Base-by-base conservation (phyloP, 345 rosid species). In the Syzygium aqueum region DNA sequence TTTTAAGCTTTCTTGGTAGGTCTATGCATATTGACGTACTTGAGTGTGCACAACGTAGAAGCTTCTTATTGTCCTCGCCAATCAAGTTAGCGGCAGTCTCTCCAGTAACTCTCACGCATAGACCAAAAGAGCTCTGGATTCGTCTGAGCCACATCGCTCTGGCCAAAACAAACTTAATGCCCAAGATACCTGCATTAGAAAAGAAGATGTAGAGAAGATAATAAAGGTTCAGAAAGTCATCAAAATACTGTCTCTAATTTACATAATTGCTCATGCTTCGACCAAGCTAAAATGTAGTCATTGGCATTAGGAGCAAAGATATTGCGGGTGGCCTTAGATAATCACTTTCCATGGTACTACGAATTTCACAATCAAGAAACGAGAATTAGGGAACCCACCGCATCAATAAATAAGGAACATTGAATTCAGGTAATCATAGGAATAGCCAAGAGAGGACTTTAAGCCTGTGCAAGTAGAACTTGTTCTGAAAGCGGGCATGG, bases 1-100 rank as follows among this genome's bases (percentile, higher is more conserved):
- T 92, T 73, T 87, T 90, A 23, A 87, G 91, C 88, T 89, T 92
- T 88, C 91, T 91, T 14, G 90, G 91, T 61, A 91, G 86, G 83
- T 89, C 90, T 23, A 84, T 51, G 77, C 59, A 53, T 88, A 85
- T 50, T 1, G 85, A 87, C 30, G 49, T 89, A 56, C 89, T 50
- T 28, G 90, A 88, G 88, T 87, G 89, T 46, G 53, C 61, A 77
- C 90, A 86, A 88, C 23, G 54, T 22, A 25, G 65, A 87, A 53
- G 87, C 86, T 87, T 87, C 28, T 85, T 77, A 77, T 59, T 49
- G 25, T n/a, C 85, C 52, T 40, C 21, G 61, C 51, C 52, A 7
- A 86, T 25, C 43, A 77, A 85, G 28, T 49, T 84, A 16, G 77
- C 77, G 15, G 53, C 89, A 78, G 28, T 84, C 83, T 77, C 87